phyloP scores from a whole-genome alignment of 495 filamentous ascomycete genomes.

The Apiosordaria backusii region DNA sequence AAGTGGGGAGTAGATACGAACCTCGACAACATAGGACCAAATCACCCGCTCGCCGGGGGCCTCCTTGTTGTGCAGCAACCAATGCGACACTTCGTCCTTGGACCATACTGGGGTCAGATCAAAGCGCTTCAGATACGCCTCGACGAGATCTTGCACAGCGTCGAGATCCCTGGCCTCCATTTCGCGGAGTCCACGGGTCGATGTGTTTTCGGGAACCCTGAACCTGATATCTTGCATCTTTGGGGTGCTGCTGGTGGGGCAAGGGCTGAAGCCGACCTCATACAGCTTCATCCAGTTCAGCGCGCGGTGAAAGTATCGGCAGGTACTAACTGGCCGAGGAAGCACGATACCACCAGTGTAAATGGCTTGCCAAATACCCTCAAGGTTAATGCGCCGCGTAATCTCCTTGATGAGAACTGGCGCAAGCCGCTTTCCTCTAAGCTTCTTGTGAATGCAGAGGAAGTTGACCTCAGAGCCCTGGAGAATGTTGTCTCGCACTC shows the following conservation, averaged over 20 bases:
- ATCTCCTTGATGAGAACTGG: constrained; percentile 97
- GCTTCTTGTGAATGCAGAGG: constrained; percentile 95
- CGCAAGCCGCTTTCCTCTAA: constrained; percentile 84
- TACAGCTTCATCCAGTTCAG: constrained; percentile 94
- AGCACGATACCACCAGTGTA: constrained; percentile 90
- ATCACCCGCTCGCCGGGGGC: constrained; percentile 70
- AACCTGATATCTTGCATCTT: constrained; percentile 76
- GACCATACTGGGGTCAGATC: constrained; percentile 80
- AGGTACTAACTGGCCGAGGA: constrained; percentile 85
- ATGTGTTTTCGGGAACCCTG: constrained; percentile 65
- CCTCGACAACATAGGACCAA: constrained; percentile 89
- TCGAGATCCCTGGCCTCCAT: constrained; percentile 84
- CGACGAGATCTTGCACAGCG: constrained; percentile 68
- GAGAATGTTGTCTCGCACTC: constrained; percentile 70
- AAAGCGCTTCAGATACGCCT: constrained; percentile 73
- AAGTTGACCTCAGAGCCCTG: constrained; percentile 93
- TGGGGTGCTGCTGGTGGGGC: constrained; percentile 77
- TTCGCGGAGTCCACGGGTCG: constrained; percentile 67
- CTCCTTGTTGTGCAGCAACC: constrained; percentile 68
- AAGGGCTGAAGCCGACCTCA: constrained; percentile 84
- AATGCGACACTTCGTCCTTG: constrained; percentile 78
- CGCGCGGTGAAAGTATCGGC: constrained; percentile 89
- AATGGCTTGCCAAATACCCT: constrained; percentile 86
- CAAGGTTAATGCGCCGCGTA: constrained; percentile 79
- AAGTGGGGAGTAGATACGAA: constrained; percentile 22